Evolutionary conservation across 2,329 filamentous ascomycete genomes (phyloP).

Genomic region (Epichloe sp.): DNA sequence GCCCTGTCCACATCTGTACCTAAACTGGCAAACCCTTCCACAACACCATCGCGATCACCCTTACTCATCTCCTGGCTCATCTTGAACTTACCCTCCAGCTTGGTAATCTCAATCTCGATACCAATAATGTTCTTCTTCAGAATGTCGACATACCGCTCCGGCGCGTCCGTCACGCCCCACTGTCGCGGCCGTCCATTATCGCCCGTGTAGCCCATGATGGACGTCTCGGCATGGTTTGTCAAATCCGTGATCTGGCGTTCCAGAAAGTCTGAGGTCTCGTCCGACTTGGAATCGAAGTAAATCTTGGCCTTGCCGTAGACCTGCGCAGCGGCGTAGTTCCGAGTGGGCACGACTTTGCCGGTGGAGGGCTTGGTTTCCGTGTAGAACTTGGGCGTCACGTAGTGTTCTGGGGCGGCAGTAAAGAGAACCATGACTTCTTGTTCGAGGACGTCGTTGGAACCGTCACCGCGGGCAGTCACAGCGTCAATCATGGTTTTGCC

Average conservation of each 20-base stretch:
- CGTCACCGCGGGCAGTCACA: constrained; percentile 9
- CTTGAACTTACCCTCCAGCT: constrained; percentile 50
- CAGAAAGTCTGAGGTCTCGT: constrained; percentile 34
- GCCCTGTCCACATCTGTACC: constrained; percentile 16
- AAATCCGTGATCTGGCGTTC: constrained; percentile 39
- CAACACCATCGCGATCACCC: constrained; percentile 42
- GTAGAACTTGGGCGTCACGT: constrained; percentile 59
- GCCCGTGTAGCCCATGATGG: constrained; percentile 42
- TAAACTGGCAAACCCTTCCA: constrained; percentile 37
- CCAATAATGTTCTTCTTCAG: constrained; percentile 47
- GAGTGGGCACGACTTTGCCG: constrained; percentile 52
- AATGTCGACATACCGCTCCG: constrained; percentile 36
- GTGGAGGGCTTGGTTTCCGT: constrained; percentile 48
- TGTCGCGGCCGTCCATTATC: constrained; percentile 14
- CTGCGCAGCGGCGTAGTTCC: constrained; percentile 56
- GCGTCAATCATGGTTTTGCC: constrained; percentile 44
- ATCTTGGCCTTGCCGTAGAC: constrained; percentile 45
- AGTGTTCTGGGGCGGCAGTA: constrained; percentile 44
- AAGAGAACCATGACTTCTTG: constrained; percentile 52
- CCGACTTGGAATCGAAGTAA: constrained; percentile 34
- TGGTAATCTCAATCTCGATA: constrained; percentile 42
- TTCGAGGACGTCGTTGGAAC: constrained; percentile 18
- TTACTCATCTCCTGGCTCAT: constrained; percentile 48
- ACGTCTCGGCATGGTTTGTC: constrained; percentile 33
- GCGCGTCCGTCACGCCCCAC: constrained; percentile 48